Conservation (phyloP, 495 filamentous ascomycete species). For the Xylaria castorea region DNA sequence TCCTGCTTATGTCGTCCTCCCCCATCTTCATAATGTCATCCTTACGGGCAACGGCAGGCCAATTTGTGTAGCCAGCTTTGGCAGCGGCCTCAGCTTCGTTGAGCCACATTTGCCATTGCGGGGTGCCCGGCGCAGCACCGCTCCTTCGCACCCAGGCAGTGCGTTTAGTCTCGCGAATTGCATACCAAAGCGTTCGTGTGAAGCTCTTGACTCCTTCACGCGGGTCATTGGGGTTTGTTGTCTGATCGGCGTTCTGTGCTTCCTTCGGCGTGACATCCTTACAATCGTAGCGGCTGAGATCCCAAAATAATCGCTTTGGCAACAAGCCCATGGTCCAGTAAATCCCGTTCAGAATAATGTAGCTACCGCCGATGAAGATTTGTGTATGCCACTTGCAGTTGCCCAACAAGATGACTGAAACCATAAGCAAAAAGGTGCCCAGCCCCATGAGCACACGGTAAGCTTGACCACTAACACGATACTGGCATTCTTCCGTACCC, state of each 20-base stretch:
- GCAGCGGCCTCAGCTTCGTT: slow-evolving; percentile 52
- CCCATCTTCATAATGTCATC: slow-evolving; percentile 54
- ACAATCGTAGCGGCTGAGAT: slow-evolving; percentile 52
- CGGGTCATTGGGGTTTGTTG: slow-evolving; percentile 31
- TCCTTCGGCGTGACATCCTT: slow-evolving; percentile 48
- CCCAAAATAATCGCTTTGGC: slow-evolving; percentile 56
- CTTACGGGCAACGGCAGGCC: slow-evolving; percentile 58
- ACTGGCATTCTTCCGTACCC: slow-evolving; percentile 63
- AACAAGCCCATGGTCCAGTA: slow-evolving; percentile 65
- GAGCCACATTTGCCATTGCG: slow-evolving; percentile 61
- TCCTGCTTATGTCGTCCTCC: slow-evolving; percentile 32
- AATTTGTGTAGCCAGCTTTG: slow-evolving; percentile 39
- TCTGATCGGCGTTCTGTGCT: slow-evolving; percentile 40
- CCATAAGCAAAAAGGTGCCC: slow-evolving; percentile 67
- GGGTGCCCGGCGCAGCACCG: slow-evolving; percentile 56
- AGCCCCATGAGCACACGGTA: slow-evolving; percentile 61
- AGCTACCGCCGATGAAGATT: slow-evolving; percentile 61
- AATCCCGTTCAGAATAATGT: slow-evolving; percentile 64
- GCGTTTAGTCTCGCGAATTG: slow-evolving; percentile 57
- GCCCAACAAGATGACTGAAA: slow-evolving; percentile 64
- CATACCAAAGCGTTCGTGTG: slow-evolving; percentile 63
- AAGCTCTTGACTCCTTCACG: slow-evolving; percentile 51
- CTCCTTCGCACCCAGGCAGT: slow-evolving; percentile 57
- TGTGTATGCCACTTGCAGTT: slow-evolving; percentile 68
- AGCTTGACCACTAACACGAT: slow-evolving; percentile 50